A percentile compares a stretch with the other conserved stretches of the same genome.
These are phyloP conservation scores for Astraeus odoratus DNA, from an alignment of 768 basidiomycete genomes.

Conservation along the genomic window DNA sequence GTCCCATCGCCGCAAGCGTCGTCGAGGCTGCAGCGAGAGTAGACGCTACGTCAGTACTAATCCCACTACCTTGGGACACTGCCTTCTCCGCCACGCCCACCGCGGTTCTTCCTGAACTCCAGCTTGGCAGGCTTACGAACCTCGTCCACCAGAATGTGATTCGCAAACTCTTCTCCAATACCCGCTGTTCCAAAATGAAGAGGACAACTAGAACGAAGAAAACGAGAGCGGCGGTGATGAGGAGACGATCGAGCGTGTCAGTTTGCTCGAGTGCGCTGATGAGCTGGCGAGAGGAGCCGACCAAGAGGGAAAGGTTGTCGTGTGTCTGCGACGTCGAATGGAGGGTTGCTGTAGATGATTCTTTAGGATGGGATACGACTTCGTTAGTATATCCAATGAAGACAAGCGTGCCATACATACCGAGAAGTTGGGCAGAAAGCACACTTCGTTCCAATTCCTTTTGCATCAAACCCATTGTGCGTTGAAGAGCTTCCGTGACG, in stretches of 20 bases:
- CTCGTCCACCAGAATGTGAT: slow-evolving; percentile 87
- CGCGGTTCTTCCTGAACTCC: not conserved
- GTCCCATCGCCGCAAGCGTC: not conserved
- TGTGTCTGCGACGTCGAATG: slow-evolving; percentile 70
- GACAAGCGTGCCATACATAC: slow-evolving; percentile 31
- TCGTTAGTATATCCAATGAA: not conserved
- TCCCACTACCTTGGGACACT: not conserved
- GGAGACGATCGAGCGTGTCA: slow-evolving; percentile 86
- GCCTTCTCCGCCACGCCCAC: not conserved
- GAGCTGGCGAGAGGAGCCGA: slow-evolving; percentile 76
- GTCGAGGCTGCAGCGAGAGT: not conserved
- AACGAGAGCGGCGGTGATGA: slow-evolving; percentile 71
- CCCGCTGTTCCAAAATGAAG: slow-evolving; percentile 83
- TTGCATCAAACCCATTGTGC: slow-evolving; percentile 85
- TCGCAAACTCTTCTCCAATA: slow-evolving; percentile 71
- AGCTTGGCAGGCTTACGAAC: slow-evolving; percentile 33
- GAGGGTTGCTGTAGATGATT: slow-evolving; percentile 73
- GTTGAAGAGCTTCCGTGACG: slow-evolving; percentile 81
- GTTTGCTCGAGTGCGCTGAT: slow-evolving; percentile 84
- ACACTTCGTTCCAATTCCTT: slow-evolving; percentile 88
- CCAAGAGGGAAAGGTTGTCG: slow-evolving; percentile 61
- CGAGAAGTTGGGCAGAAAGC: slow-evolving; percentile 78
- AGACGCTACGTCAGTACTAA: not conserved
- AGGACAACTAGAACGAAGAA: slow-evolving; percentile 83
- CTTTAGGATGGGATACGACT: slow-evolving; percentile 29